Percentiles rank a stretch among this genome's conserved stretches.
Conservation (phyloP, 2,329 filamentous ascomycete genomes). For the Aspergillus carbonarius region DNA sequence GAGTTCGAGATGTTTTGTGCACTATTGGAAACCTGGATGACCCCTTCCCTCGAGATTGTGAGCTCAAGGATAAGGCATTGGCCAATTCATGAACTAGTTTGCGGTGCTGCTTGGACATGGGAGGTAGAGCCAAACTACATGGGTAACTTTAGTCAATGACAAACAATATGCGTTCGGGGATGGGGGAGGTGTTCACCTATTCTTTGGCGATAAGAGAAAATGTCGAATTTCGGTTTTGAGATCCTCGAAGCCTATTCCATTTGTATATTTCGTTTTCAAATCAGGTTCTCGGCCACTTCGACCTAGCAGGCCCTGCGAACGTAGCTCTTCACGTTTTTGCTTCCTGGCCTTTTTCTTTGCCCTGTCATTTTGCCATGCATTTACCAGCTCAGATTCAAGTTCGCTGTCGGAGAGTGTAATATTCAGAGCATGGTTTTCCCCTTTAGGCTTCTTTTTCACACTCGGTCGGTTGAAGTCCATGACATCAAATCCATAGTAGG, state of each 20-base stretch:
- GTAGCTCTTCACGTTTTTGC: constrained; percentile 66
- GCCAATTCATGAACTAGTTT: constrained; percentile 80
- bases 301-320: constrained; percentile 65
- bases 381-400: constrained; percentile 59
- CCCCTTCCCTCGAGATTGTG: constrained; percentile 76
- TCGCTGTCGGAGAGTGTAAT: constrained; percentile 67
- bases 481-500: constrained; percentile 72
- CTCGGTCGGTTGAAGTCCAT: constrained; percentile 79
- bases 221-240: constrained; percentile 69
- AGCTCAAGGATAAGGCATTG: constrained; percentile 72
- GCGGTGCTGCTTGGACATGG: constrained; percentile 76
- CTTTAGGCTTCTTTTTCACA: constrained; percentile 64
- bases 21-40: constrained; percentile 73
- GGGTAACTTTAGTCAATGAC: constrained; percentile 5
- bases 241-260: constrained; percentile 69
- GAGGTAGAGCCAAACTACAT: constrained; percentile 69
- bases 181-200: constrained; percentile 58
- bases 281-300: constrained; percentile 56
- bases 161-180: background rate
- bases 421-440: constrained; percentile 54
- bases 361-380: constrained; percentile 66
- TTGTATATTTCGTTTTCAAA: constrained; percentile 68
- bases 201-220: constrained; percentile 65
- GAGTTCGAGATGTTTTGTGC: constrained; percentile 69
- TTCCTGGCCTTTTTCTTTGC: constrained; percentile 70